Evolutionary conservation across 106 monocot species (phyloP).

Genomic region (Allium fistulosum): DNA sequence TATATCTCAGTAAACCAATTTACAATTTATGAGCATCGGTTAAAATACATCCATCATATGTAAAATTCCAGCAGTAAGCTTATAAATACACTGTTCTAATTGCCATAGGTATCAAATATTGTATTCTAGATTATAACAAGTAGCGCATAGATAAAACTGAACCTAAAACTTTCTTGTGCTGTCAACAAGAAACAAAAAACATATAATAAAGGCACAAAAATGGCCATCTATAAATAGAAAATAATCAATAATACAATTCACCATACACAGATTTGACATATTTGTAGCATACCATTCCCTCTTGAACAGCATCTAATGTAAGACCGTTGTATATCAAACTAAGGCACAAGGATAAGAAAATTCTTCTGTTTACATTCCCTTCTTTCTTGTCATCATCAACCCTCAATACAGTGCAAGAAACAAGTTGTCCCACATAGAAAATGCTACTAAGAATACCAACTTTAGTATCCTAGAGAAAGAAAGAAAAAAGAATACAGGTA

Average conservation of each 20-base stretch:
- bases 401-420: slow-evolving; percentile 64
- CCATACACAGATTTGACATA: too few species aligned
- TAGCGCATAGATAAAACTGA: too few species aligned
- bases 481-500: background rate
- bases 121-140: too few species aligned
- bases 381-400: slow-evolving; percentile 74
- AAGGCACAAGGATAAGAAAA: slow-evolving; percentile 63
- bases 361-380: slow-evolving; percentile 69
- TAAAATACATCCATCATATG: background rate
- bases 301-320: slow-evolving; percentile 70
- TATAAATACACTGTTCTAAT: too few species aligned
- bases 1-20: background rate
- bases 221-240: background rate
- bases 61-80: background rate
- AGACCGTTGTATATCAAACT: slow-evolving; percentile 79
- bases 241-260: background rate
- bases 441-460: slow-evolving; percentile 30
- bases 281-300: slow-evolving; percentile 65
- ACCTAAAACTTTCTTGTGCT: background rate
- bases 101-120: too few species aligned
- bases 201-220: background rate
- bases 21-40: too few species aligned
- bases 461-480: slow-evolving; percentile 46
- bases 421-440: slow-evolving; percentile 68
- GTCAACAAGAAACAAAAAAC: background rate